These are phyloP conservation scores for Gnetum montanum DNA, from an alignment of 75 land plant genomes.

Conservation along the genomic window DNA sequence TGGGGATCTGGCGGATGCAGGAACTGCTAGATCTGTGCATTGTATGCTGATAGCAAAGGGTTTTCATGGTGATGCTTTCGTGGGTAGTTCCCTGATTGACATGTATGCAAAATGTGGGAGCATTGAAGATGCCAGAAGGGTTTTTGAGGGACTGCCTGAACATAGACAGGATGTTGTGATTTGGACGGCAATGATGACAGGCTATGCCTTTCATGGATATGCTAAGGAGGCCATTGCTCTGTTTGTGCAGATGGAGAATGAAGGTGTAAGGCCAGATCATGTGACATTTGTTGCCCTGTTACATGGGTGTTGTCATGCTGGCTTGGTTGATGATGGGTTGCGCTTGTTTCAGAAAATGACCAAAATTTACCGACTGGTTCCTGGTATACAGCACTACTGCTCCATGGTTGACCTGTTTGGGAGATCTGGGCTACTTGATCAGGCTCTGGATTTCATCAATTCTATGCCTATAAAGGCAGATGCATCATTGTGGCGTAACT, in stretches of 20 bases:
- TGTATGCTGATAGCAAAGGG: neutral
- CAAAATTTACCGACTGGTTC: neutral
- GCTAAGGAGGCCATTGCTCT: neutral
- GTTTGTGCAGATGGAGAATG: neutral
- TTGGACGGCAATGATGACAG: neutral
- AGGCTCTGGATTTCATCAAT: neutral
- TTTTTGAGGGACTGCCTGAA: neutral
- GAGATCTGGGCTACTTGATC: neutral
- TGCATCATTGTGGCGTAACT: neutral
- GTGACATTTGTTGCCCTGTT: neutral
- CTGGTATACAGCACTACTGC: conserved; percentile 2
- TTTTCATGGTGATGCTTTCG: conserved; percentile 5
- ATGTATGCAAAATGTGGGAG: conserved; percentile 6
- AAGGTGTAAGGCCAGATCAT: neutral
- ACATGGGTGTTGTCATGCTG: neutral
- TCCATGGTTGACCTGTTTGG: conserved; percentile 2
- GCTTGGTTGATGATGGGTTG: conserved; percentile 6
- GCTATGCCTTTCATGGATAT: neutral
- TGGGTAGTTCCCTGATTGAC: neutral
- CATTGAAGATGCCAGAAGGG: neutral
- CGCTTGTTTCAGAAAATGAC: neutral
- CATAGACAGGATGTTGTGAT: neutral
- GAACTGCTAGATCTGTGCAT: conserved; percentile 1
- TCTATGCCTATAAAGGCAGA: neutral
- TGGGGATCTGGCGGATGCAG: conserved; percentile 1